Evolutionary conservation across 1,139 yeast genomes (phyloP), one percentile per base, ranked within the genome.

Genomic region (Diutina rugosa): DNA sequence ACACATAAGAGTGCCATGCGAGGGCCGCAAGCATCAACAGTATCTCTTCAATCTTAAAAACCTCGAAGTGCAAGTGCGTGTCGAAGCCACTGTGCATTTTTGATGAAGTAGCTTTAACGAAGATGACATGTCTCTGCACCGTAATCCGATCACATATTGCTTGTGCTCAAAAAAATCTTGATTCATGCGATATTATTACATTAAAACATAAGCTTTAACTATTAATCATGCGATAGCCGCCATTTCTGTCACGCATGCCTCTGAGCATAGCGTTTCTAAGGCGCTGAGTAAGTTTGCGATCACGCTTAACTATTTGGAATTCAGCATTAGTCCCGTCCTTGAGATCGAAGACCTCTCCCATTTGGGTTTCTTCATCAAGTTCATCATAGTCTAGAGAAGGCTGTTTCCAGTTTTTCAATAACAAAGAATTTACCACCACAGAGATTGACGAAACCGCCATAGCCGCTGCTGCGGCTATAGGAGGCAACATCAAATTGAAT

Each of bases 391-490:
- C 63, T 47, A 67, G 61, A 9, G 41, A 64, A 16, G 81, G 80
- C 8, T 84, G 74, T 45, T 62, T 76, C 89, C 90, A 86, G 55
- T 68, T 68, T 65, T 83, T 85, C 63, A 95, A 74, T 64, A 82
- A 64, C 60, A 95, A 73, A 1, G 97, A 90, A 61, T 90, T 87
- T 52, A 84, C 63, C 10, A 95, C 93, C 28, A 95, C 99, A 65
- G 96, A 87, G 5, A 90, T 85, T 9, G 96, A 87, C 63, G 96
- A 87, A 64, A 88, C 72, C 1, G 97, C 96, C 99, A 95, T 95
- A 0, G 97, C 87, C 0, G 85, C 86, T 21, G 96, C 96, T 21
- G 96, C 95, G 64, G 89, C 82, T 64, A 95, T 86, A n/a, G 97
- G 96, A 57, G 93, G 87, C 62, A 86, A 69, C 69, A 84, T 81